phyloP scores from a whole-genome alignment of 1,139 yeast genomes.

The Blastobotrys malaysiensis region DNA sequence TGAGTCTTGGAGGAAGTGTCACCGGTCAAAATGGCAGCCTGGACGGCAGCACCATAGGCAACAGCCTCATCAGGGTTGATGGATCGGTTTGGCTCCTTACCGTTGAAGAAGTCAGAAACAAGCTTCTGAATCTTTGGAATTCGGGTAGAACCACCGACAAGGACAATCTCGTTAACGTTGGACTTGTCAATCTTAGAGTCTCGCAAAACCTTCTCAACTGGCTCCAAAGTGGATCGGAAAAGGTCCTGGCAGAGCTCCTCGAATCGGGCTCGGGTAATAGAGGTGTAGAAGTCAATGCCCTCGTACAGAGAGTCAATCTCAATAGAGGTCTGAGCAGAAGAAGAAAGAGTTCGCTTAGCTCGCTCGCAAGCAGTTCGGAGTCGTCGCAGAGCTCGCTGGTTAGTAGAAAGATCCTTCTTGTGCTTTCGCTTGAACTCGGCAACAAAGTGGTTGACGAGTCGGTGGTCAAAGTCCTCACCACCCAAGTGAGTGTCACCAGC shows the following conservation, averaged over 20 bases:
- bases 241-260: constrained; percentile 86
- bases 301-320: constrained; percentile 94
- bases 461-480: constrained; percentile 69
- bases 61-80: constrained; percentile 98
- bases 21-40: constrained; percentile 93
- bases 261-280: constrained; percentile 90
- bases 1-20: constrained; percentile 72
- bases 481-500: constrained; percentile 89
- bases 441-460: constrained; percentile 78
- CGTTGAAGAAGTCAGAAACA: constrained; percentile 80
- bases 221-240: constrained; percentile 85
- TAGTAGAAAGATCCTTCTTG: constrained; percentile 65
- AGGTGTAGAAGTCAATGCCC: constrained; percentile 91
- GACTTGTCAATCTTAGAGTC: constrained; percentile 81
- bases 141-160: constrained; percentile 98
- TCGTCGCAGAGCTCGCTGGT: constrained; percentile 97
- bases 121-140: constrained; percentile 98
- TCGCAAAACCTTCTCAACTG: constrained; percentile 87
- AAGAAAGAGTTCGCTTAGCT: constrained; percentile 91
- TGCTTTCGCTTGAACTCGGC: constrained; percentile 87
- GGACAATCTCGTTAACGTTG: constrained; percentile 85
- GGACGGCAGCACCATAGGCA: constrained; percentile 97
- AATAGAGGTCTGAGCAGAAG: constrained; percentile 83
- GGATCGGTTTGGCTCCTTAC: constrained; percentile 92
- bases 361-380: constrained; percentile 98